Evolutionary conservation across 805 yeast species (phyloP), one percentile per base, ranked within the genome.

Genomic region (Ogataea minuta): DNA sequence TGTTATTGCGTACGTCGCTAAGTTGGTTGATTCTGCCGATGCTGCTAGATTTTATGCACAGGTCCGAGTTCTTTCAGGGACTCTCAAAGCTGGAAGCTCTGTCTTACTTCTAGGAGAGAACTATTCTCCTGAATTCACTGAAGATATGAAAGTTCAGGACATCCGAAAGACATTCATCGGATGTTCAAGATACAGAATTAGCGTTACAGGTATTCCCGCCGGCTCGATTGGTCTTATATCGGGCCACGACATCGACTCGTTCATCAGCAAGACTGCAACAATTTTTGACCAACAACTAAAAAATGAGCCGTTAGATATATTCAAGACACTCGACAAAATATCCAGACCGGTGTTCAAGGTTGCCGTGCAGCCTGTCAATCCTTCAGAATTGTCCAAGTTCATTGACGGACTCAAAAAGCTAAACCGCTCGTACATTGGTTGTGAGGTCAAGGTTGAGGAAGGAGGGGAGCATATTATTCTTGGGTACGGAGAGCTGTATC

Each of bases 401-500:
- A 65, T 81, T 10, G 79, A 76, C n/a, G 90, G 88, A 0, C 63
- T 93, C 33, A 70, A 83, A 42, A 74, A 70, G 40, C 63, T 85
- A 20, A 73, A 73, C 50, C 76, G 74, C 48, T 66, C 81, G 1
- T 90, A 86, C 54, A 72, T 83, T 8, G 82, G 89, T 3, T 69
- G 79, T 25, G 71, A 71, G 14, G 66, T 85, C n/a, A 77, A 73
- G 46, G 87, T 84, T 1, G 96, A 88, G 57, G 95, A 86, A 49
- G 83, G 90, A 36, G 96, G 97, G 2, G 97, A 89, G 52, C 87
- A 84, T 56, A 79, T 80, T 1, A 58, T 93, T 0, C 54, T 80
- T 19, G 96, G 93, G 0, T 76, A 87, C 8, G 99, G 99, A 6
- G 98, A 93, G 55, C 52, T 91, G 12, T 87, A 86, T 54, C 59